These are phyloP conservation scores for Kazachstania bromeliacearum DNA, from an alignment of 805 yeast genomes.

Conservation along the genomic window DNA sequence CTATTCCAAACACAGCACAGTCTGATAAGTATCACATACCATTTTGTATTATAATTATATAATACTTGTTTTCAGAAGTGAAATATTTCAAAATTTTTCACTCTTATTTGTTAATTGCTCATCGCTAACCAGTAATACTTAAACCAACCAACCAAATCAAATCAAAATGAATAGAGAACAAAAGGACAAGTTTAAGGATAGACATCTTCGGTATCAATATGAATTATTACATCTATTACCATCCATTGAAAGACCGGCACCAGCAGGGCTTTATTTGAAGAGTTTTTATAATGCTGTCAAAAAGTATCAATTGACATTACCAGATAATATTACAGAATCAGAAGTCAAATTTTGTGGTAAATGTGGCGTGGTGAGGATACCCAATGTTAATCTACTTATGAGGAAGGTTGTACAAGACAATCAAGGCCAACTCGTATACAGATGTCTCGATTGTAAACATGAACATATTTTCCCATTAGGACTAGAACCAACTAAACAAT, in stretches of 20 bases:
- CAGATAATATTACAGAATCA: constrained; percentile 14
- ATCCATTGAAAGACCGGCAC: constrained; percentile 14
- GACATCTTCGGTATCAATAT: constrained; percentile 21
- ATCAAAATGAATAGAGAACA: constrained; percentile 18
- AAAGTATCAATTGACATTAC: constrained; percentile 21
- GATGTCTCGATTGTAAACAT: constrained; percentile 25
- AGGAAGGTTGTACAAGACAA: background rate
- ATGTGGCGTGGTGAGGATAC: constrained; percentile 26
- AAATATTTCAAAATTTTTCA: too few relatives aligned
- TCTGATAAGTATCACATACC: too few relatives aligned
- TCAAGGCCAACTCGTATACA: constrained; percentile 5
- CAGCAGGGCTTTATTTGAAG: constrained; percentile 24
- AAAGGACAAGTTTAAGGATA: constrained; percentile 19
- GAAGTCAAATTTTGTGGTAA: constrained; percentile 23
- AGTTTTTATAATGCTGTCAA: constrained; percentile 25
- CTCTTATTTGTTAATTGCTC: too few relatives aligned
- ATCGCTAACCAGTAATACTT: background rate
- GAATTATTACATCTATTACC: constrained; percentile 22
- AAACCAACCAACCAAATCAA: too few relatives aligned
- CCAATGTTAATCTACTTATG: constrained; percentile 25
- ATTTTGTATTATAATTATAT: too few relatives aligned
- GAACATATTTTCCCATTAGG: constrained; percentile 10
- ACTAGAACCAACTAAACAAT: background rate
- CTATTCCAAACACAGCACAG: too few relatives aligned
- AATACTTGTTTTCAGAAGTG: too few relatives aligned